A percentile compares a stretch with the other conserved stretches of the same genome.
Conservation (phyloP, 2,329 filamentous ascomycete species). For the Stemphylium beticola region DNA sequence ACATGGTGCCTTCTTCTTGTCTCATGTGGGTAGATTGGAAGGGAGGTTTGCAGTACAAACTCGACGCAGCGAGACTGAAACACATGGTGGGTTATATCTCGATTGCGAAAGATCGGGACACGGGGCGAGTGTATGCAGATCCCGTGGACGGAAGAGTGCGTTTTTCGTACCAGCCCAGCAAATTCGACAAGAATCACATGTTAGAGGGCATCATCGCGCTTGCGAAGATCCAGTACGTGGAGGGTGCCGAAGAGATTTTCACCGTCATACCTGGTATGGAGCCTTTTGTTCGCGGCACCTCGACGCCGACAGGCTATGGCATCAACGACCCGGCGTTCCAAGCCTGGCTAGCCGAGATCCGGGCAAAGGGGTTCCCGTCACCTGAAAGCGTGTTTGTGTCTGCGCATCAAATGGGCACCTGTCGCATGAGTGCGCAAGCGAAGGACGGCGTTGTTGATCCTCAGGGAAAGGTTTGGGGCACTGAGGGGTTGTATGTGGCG, state of each 20-base stretch:
- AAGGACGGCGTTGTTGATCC: constrained; percentile 54
- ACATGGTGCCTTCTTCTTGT: constrained; percentile 74
- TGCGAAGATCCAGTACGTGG: constrained; percentile 77
- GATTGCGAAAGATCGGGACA: constrained; percentile 76
- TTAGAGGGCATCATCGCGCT: constrained; percentile 74
- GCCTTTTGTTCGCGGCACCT: constrained; percentile 63
- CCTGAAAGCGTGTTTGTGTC: constrained; percentile 65
- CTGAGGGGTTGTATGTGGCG: constrained; percentile 69
- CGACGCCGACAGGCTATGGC: constrained; percentile 42
- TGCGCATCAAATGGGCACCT: constrained; percentile 84
- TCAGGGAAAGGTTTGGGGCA: constrained; percentile 65
- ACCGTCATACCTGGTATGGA: constrained; percentile 66
- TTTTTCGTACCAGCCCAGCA: constrained; percentile 73
- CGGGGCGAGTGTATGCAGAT: constrained; percentile 76
- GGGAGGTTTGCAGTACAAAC: constrained; percentile 73
- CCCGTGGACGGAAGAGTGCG: constrained; percentile 67
- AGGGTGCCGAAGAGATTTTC: constrained; percentile 81
- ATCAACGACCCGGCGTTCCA: constrained; percentile 66
- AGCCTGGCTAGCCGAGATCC: constrained; percentile 63
- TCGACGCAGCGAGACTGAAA: constrained; percentile 70
- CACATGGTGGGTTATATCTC: constrained; percentile 76
- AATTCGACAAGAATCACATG: constrained; percentile 74
- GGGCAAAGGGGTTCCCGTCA: constrained; percentile 57
- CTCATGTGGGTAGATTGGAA: constrained; percentile 70
- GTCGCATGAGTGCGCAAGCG: constrained; percentile 67